These are phyloP conservation scores for Phanerochaete carnosa DNA, from an alignment of 768 basidiomycete genomes.

Conservation along the genomic window DNA sequence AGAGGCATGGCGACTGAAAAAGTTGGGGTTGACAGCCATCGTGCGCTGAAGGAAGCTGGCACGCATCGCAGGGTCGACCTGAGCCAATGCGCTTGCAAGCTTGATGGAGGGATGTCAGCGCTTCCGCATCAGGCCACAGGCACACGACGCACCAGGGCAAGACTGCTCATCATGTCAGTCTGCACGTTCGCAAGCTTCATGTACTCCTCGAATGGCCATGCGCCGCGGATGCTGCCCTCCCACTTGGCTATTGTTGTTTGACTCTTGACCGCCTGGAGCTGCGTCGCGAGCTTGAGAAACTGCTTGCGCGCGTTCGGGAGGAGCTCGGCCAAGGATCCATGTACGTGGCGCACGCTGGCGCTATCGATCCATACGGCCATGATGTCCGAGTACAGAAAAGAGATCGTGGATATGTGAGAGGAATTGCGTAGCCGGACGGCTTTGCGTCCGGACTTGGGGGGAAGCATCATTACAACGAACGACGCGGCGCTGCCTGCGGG, in stretches of 20 bases:
- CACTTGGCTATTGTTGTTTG: conserved; percentile 38
- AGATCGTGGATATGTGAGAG: conserved; percentile 36
- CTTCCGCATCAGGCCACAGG: background rate
- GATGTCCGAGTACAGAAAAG: conserved; percentile 39
- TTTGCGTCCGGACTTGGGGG: conserved; percentile 46
- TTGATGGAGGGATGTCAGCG: conserved; percentile 16
- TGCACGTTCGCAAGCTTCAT: conserved; percentile 37
- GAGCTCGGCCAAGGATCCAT: conserved; percentile 20
- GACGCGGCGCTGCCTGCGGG: conserved; percentile 43
- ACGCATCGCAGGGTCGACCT: conserved; percentile 41
- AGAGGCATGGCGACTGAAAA: conserved; percentile 36
- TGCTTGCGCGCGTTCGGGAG: conserved; percentile 24
- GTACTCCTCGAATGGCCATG: conserved; percentile 51
- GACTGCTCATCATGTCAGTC: conserved; percentile 35
- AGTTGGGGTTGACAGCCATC: conserved; percentile 51
- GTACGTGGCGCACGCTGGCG: conserved; percentile 10
- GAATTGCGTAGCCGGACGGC: conserved; percentile 44
- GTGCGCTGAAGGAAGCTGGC: conserved; percentile 38
- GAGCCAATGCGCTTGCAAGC: conserved; percentile 39
- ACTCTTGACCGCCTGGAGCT: conserved; percentile 31
- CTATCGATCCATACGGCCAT: conserved; percentile 39
- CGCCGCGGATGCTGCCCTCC: conserved; percentile 49
- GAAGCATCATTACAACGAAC: conserved; percentile 53
- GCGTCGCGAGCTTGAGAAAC: conserved; percentile 29
- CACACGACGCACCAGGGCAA: conserved; percentile 33